Evolutionary conservation across 2,329 filamentous ascomycete genomes (phyloP), one percentile per base, ranked within the genome.

Genomic region (Blumeria hordei): DNA sequence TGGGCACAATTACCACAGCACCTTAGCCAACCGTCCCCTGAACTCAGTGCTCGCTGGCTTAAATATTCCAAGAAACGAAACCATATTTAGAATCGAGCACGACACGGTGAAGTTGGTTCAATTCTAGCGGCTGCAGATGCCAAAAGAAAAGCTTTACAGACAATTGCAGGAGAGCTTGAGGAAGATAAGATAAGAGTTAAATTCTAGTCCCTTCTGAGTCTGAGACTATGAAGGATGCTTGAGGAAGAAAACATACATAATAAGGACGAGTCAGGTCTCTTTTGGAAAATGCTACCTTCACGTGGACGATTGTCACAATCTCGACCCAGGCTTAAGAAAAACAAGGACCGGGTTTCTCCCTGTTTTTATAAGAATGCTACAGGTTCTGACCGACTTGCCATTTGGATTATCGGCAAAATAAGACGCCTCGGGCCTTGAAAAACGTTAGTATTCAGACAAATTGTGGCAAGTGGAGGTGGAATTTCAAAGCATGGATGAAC

Each of bases 291-390:
- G 47, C 12, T 43, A 8, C 36, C 21, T 6, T 52, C 35, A 16
- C 18, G 45, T 28, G 65, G 68, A 79, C 53, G 70, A 73, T 61
- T 65, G 67, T 55, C 65, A 63, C 10, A 64, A 67, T 34, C 47
- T 43, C 18, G 8, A 18, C 35, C 11, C 33, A 16, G 47, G 9
- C 14, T 35, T 18, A 45, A 53, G 37, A 53, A 44, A 39, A 34
- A 44, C 5, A 53, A 55, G n/a, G 11, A 35, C 12, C 45, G 47
- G 12, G 18, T 53, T 1, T 43, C 54, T 34, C 47, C 53, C 16
- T 18, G 21, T 6, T 11, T 55, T 53, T 52, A 28, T 53, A 35
- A 11, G 1, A 55, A 55, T 53, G 35, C 54, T 44, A 41, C 37
- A 12, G 54, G 54, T 8, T 43, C 54, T 35, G 45, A 55, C 37